A percentile compares a stretch with the other conserved stretches of the same genome.
These are phyloP conservation scores for Fusarium miscanthi DNA, from an alignment of 2,329 filamentous ascomycete species.

Conservation along the genomic window DNA sequence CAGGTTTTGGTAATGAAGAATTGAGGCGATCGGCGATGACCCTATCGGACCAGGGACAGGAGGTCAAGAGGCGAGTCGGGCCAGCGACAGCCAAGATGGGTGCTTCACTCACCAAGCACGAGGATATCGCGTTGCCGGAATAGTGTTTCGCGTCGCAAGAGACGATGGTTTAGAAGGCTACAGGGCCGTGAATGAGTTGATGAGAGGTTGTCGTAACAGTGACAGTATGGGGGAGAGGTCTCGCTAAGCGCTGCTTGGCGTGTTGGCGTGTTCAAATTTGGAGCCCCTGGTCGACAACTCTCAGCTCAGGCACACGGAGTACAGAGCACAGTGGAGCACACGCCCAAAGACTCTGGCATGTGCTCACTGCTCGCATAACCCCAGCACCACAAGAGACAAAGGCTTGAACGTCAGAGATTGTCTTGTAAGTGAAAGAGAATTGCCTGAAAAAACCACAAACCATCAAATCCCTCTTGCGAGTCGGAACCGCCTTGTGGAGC, in stretches of 20 bases:
- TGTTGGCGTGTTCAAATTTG: conserved; percentile 47
- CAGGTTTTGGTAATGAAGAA: conserved; percentile 36
- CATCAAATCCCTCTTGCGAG: conserved; percentile 42
- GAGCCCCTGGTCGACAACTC: conserved; percentile 38
- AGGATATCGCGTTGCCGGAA: conserved; percentile 43
- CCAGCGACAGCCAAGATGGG: conserved; percentile 32
- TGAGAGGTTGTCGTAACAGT: conserved; percentile 46
- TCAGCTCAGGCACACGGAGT: conserved; percentile 39
- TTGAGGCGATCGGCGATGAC: conserved; percentile 31
- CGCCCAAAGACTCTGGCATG: conserved; percentile 46
- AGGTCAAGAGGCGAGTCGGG: conserved; percentile 26
- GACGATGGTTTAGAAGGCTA: conserved; percentile 36
- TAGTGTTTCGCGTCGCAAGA: conserved; percentile 40
- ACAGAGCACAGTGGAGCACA: conserved; percentile 47
- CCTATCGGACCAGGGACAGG: conserved; percentile 17
- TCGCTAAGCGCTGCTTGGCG: conserved; percentile 52
- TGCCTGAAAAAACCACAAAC: conserved; percentile 30
- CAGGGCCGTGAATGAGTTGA: conserved; percentile 44
- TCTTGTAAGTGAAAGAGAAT: conserved; percentile 16
- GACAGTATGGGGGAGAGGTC: conserved; percentile 41
- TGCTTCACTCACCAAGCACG: conserved; percentile 42
- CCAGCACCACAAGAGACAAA: conserved; percentile 35
- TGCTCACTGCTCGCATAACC: conserved; percentile 42
- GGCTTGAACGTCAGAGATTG: conserved; percentile 10
- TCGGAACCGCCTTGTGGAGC: conserved; percentile 41